phyloP scores from a whole-genome alignment of 2,329 filamentous ascomycete species.

The Fusarium multiceps region DNA sequence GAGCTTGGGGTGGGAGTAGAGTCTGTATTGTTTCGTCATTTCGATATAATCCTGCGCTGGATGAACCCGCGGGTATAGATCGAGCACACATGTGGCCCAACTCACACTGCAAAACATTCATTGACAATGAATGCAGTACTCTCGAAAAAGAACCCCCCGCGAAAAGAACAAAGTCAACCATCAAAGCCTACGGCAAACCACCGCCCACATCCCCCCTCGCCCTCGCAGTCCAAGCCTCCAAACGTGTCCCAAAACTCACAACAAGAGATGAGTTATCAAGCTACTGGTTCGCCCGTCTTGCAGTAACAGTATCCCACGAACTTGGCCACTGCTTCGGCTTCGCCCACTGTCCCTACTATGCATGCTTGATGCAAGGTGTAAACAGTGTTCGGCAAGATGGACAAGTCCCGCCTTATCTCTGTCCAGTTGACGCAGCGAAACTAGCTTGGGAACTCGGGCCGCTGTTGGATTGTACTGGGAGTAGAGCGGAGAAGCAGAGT shows the following conservation, averaged over 20 bases:
- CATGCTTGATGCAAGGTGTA: conserved; percentile 72
- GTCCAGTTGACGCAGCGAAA: conserved; percentile 69
- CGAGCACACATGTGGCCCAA: conserved; percentile 71
- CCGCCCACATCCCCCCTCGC: conserved; percentile 45
- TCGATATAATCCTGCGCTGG: conserved; percentile 67
- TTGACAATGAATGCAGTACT: conserved; percentile 53
- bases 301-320: conserved; percentile 71
- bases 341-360: conserved; percentile 73
- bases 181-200: neutral
- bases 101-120: conserved; percentile 67
- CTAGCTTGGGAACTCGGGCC: conserved; percentile 48
- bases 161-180: conserved; percentile 4
- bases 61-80: conserved; percentile 54
- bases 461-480: conserved; percentile 33
- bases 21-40: conserved; percentile 71
- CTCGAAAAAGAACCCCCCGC: neutral
- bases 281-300: conserved; percentile 69
- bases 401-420: conserved; percentile 72
- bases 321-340: conserved; percentile 75
- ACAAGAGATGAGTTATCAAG: conserved; percentile 48
- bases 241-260: conserved; percentile 29
- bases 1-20: conserved; percentile 72
- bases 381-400: conserved; percentile 67
- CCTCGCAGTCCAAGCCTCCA: conserved; percentile 50
- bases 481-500: conserved; percentile 6